Percentiles rank a stretch among this genome's conserved stretches.
These are phyloP conservation scores for Eucalyptus rudis DNA, from an alignment of 345 rosid genomes.

Conservation along the genomic window DNA sequence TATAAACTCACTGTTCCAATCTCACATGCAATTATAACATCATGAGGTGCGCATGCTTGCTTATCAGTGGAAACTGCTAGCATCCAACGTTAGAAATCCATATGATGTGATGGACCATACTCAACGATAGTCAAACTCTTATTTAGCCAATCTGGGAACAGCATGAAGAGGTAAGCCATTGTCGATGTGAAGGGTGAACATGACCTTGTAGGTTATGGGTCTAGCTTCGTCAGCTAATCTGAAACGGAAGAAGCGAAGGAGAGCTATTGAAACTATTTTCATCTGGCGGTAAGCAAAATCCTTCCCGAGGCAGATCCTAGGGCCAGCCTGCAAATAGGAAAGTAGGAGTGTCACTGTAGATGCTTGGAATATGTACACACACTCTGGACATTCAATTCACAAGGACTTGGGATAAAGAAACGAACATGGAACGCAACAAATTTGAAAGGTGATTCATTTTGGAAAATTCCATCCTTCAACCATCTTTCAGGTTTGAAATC, in stretches of 20 bases:
- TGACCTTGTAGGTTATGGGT: slow-evolving; percentile 27
- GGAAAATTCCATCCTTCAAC: slow-evolving; percentile 56
- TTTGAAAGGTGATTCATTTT: slow-evolving; percentile 63
- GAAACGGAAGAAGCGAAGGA: slow-evolving; percentile 51
- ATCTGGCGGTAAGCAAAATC: slow-evolving; percentile 71
- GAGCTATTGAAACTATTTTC: slow-evolving; percentile 59
- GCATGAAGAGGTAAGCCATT: slow-evolving; percentile 40
- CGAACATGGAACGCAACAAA: slow-evolving; percentile 50
- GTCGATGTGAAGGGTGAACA: slow-evolving; percentile 64
- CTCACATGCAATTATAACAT: not conserved
- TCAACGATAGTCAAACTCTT: not conserved
- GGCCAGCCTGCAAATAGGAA: slow-evolving; percentile 51
- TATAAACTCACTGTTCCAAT: not conserved
- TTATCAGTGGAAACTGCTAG: not conserved
- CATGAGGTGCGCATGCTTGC: not conserved
- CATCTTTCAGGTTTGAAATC: slow-evolving; percentile 72
- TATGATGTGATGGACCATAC: not conserved
- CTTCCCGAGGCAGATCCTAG: slow-evolving; percentile 68
- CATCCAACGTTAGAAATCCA: not conserved
- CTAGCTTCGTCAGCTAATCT: slow-evolving; percentile 29
- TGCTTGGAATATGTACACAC: not conserved
- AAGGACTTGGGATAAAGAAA: not conserved
- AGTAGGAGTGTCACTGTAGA: not conserved
- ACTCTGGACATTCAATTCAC: not conserved
- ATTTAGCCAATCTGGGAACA: slow-evolving; percentile 3